These are phyloP conservation scores for Xeromyces bisporus DNA, from an alignment of 495 filamentous ascomycete genomes.

Conservation along the genomic window DNA sequence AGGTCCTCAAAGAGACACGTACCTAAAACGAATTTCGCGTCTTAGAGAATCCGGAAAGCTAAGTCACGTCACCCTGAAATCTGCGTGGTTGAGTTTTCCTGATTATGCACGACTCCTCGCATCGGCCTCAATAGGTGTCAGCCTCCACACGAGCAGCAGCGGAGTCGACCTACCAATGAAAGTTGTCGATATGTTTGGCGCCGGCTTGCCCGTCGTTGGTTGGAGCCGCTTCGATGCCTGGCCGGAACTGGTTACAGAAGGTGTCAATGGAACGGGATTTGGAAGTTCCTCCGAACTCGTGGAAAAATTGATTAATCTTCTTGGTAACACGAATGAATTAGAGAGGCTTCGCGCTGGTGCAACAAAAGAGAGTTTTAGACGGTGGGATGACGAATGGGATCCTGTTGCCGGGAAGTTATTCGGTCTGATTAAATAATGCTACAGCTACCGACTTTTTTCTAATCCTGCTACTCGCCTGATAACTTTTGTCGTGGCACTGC, in stretches of 20 bases:
- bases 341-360: constrained; percentile 53
- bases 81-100: constrained; percentile 63
- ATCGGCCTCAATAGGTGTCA: constrained; percentile 77
- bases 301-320: constrained; percentile 40
- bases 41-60: constrained; percentile 44
- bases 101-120: constrained; percentile 83
- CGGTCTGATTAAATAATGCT: constrained; percentile 26
- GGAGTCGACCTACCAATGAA: constrained; percentile 98
- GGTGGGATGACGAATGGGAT: constrained; percentile 97
- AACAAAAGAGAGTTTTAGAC: constrained; percentile 48
- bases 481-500: too few species aligned
- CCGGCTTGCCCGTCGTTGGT: constrained; percentile 77
- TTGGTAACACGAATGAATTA: constrained; percentile 39
- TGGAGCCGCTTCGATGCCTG: constrained; percentile 73
- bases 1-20: constrained; percentile 66
- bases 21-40: constrained; percentile 42
- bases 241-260: constrained; percentile 69
- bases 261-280: constrained; percentile 74
- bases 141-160: constrained; percentile 79
- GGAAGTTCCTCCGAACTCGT: constrained; percentile 44
- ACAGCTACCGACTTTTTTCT: background rate
- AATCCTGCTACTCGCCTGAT: too few species aligned
- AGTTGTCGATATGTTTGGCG: constrained; percentile 96
- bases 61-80: constrained; percentile 49
- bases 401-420: constrained; percentile 54